phyloP scores from a whole-genome alignment of 2,329 filamentous ascomycete species.

The Exophiala spinifera region DNA sequence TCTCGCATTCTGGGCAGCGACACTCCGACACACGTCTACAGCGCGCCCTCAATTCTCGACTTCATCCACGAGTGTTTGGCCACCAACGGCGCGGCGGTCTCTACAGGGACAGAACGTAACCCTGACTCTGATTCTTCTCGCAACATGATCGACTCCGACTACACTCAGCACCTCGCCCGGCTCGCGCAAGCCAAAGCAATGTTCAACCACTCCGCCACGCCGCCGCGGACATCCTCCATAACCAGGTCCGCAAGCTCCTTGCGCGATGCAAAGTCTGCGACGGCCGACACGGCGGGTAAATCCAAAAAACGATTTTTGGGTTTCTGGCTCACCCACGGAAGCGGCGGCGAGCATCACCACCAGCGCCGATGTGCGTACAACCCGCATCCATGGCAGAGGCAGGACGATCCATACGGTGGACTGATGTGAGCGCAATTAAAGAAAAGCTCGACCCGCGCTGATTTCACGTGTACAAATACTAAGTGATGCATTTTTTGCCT shows the following conservation, averaged over 20 bases:
- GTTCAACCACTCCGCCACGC: slow-evolving; percentile 6
- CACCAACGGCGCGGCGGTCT: too few species aligned
- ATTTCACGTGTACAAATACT: too few species aligned
- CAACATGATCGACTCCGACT: slow-evolving; percentile 17
- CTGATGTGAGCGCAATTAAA: slow-evolving; percentile 21
- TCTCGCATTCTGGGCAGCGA: slow-evolving; percentile 12
- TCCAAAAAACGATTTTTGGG: neutral
- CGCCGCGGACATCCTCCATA: neutral
- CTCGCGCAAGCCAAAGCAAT: slow-evolving; percentile 18
- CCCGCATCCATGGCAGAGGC: slow-evolving; percentile 8
- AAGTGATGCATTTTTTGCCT: neutral
- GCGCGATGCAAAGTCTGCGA: neutral
- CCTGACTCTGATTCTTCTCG: neutral
- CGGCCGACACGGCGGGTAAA: neutral
- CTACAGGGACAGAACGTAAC: neutral
- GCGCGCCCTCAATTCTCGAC: slow-evolving; percentile 10
- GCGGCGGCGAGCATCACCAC: neutral
- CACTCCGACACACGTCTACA: slow-evolving; percentile 1
- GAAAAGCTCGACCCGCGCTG: too few species aligned
- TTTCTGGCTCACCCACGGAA: neutral
- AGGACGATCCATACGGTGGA: slow-evolving; percentile 22
- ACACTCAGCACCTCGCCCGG: slow-evolving; percentile 8
- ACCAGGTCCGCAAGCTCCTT: neutral
- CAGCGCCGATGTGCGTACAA: neutral
- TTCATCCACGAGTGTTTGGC: slow-evolving; percentile 1